Evolutionary conservation across 2,329 filamentous ascomycete genomes (phyloP).

Genomic region (Aspergillus costaricaensis): DNA sequence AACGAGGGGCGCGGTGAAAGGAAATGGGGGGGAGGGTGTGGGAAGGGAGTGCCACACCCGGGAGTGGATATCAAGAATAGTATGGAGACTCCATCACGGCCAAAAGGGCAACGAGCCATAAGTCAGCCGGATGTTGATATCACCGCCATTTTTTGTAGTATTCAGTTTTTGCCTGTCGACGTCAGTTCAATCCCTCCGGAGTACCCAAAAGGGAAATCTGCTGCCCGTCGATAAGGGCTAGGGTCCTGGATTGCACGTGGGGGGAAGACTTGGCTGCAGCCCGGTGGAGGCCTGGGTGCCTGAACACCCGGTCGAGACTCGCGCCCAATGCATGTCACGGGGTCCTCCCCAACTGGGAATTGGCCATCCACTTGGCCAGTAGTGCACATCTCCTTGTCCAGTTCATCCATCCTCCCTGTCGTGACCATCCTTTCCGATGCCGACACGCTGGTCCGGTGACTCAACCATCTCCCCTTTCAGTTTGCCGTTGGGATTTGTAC

Average conservation of each 20-base stretch:
- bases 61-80: not conserved
- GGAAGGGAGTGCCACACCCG: not conserved
- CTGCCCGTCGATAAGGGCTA: constrained; percentile 26
- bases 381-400: not conserved
- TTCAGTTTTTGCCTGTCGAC: constrained; percentile 18
- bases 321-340: constrained; percentile 13
- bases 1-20: not conserved
- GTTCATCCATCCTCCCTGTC: not conserved
- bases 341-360: not conserved
- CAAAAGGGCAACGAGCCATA: not conserved
- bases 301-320: constrained; percentile 18
- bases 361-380: not conserved
- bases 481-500: not conserved
- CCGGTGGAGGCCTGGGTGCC: constrained; percentile 17
- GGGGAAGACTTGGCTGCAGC: not conserved
- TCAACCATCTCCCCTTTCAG: not conserved
- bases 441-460: constrained; percentile 19
- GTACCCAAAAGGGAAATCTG: constrained; percentile 19
- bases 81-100: not conserved
- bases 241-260: constrained; percentile 22
- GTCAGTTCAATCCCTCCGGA: constrained; percentile 23
- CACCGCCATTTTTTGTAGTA: constrained; percentile 12
- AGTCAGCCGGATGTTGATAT: constrained; percentile 15
- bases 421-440: not conserved
- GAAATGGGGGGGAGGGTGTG: not conserved